phyloP scores from a whole-genome alignment of 768 basidiomycete species.

The Suillus spraguei region DNA sequence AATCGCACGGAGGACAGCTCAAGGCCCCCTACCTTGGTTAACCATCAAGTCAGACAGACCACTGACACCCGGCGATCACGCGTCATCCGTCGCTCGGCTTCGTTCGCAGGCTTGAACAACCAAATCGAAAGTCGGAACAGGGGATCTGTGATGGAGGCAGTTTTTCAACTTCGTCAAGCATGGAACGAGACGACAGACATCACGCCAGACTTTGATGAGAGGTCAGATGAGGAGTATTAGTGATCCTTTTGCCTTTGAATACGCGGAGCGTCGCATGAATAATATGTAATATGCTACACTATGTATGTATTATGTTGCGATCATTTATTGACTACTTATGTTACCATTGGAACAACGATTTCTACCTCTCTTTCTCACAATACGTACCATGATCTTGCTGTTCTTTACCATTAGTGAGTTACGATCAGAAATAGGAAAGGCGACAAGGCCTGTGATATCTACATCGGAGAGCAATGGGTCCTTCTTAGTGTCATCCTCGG shows the following conservation, averaged over 20 bases:
- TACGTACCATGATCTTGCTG: not conserved
- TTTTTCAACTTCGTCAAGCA: constrained; percentile 11
- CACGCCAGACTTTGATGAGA: not conserved
- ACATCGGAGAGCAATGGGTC: constrained; percentile 20
- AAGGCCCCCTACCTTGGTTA: not conserved
- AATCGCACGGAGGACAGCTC: not conserved
- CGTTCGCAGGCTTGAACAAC: constrained; percentile 21
- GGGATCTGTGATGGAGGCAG: constrained; percentile 15
- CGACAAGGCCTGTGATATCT: constrained; percentile 23
- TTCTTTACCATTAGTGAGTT: not conserved
- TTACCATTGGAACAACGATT: not conserved
- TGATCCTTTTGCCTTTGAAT: not conserved
- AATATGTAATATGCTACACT: not conserved
- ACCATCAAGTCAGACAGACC: not conserved
- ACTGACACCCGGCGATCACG: not conserved
- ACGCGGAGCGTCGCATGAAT: not conserved
- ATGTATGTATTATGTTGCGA: not conserved
- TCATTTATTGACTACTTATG: not conserved
- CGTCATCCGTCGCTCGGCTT: constrained; percentile 29
- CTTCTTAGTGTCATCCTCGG: constrained; percentile 17
- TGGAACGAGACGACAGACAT: not conserved
- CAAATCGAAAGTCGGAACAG: not conserved
- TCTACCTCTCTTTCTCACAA: not conserved
- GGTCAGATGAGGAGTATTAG: constrained; percentile 6
- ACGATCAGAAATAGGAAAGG: constrained; percentile 9